Percentiles rank a stretch among this genome's conserved stretches.
phyloP scores from a whole-genome alignment of 495 filamentous ascomycete genomes.

The Recurvomyces mirabilis region DNA sequence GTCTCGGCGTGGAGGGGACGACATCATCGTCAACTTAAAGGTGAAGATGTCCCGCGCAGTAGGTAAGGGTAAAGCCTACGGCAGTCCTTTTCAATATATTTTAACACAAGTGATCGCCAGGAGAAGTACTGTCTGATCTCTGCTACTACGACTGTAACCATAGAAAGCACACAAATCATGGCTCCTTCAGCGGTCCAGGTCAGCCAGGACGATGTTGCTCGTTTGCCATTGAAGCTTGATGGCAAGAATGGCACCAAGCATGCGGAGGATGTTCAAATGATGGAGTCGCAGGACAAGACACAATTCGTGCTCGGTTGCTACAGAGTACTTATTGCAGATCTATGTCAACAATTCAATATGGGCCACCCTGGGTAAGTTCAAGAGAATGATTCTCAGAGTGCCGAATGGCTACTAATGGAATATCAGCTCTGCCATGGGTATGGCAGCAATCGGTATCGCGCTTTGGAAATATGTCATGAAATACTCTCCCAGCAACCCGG shows the following conservation, averaged over 20 bases:
- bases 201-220: background rate
- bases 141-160: too few species aligned
- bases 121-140: too few species aligned
- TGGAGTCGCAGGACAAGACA: slow-evolving; percentile 13
- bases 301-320: slow-evolving; percentile 39
- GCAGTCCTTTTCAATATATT: too few species aligned
- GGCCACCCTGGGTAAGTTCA: slow-evolving; percentile 43
- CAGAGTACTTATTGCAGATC: slow-evolving; percentile 45
- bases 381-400: background rate
- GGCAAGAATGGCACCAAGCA: slow-evolving; percentile 1
- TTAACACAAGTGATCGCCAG: too few species aligned
- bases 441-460: slow-evolving; percentile 44
- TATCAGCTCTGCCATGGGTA: slow-evolving; percentile 37
- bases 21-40: too few species aligned
- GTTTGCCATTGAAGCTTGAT: slow-evolving; percentile 7
- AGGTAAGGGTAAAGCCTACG: too few species aligned
- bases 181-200: slow-evolving; percentile 6
- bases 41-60: too few species aligned
- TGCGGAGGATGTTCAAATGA: slow-evolving; percentile 10
- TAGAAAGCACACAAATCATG: too few species aligned
- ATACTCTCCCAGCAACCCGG: slow-evolving; percentile 37
- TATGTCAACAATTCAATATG: slow-evolving; percentile 48
- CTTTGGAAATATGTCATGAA: slow-evolving; percentile 44
- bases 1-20: too few species aligned
- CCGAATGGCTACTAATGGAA: background rate